phyloP scores from a whole-genome alignment of 2,329 filamentous ascomycete genomes.

The Fusarium acutatum region DNA sequence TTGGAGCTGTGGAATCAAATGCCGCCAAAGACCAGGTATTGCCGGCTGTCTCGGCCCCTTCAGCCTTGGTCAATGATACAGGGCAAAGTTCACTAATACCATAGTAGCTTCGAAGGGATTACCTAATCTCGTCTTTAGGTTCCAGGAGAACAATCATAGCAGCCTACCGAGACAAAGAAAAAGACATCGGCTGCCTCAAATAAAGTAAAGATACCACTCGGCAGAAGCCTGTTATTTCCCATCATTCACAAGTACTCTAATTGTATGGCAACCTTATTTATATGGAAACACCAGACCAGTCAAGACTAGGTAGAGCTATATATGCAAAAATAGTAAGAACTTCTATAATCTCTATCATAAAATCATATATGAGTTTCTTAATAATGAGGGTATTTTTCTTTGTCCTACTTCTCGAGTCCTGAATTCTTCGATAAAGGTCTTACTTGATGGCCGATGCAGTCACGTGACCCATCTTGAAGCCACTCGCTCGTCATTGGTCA shows the following conservation, averaged over 20 bases:
- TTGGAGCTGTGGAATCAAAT: not conserved
- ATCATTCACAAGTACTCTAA: not conserved
- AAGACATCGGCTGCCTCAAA: not conserved
- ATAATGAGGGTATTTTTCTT: not conserved
- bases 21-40: constrained; percentile 12
- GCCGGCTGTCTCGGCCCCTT: constrained; percentile 19
- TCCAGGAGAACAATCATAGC: not conserved
- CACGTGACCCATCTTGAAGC: constrained; percentile 19
- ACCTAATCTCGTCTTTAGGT: not conserved
- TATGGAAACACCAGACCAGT: not conserved
- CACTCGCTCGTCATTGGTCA: constrained; percentile 26
- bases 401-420: not conserved
- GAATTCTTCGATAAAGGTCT: not conserved
- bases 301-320: not conserved
- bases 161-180: not conserved
- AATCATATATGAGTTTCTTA: not conserved
- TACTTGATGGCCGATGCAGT: not conserved
- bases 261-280: not conserved
- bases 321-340: not conserved
- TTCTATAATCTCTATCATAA: not conserved
- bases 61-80: constrained; percentile 4
- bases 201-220: not conserved
- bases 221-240: not conserved
- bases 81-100: not conserved
- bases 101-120: not conserved